Percentiles rank a stretch among this genome's conserved stretches.
phyloP scores from a whole-genome alignment of 2,329 filamentous ascomycete genomes.

The Thielaviopsis punctulata region DNA sequence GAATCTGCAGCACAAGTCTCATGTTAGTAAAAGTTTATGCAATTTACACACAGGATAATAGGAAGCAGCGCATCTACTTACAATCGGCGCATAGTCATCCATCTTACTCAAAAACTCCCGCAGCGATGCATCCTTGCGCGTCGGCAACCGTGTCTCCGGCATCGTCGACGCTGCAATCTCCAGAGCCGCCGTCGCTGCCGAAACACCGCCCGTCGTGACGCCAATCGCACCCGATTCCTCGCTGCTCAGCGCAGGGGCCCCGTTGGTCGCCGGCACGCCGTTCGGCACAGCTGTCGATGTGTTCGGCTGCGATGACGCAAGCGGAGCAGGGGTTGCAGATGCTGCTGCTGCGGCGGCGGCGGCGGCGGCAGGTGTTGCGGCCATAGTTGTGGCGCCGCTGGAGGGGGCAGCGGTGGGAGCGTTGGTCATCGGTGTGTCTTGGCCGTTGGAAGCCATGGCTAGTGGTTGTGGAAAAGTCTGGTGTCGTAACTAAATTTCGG shows the following conservation, averaged over 20 bases:
- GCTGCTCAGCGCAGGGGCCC: slow-evolving; percentile 59
- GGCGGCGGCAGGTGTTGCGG: background rate
- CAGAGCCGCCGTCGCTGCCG: slow-evolving; percentile 23
- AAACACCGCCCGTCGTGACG: slow-evolving; percentile 19
- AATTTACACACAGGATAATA: no score
- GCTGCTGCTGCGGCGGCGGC: slow-evolving; percentile 19
- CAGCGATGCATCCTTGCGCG: slow-evolving; percentile 80
- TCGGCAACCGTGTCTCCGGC: slow-evolving; percentile 47
- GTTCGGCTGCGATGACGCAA: slow-evolving; percentile 36
- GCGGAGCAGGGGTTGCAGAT: slow-evolving; percentile 28
- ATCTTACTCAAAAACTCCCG: slow-evolving; percentile 91
- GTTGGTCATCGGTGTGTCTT: background rate
- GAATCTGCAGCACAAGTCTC: slow-evolving; percentile 44
- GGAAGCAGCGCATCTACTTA: slow-evolving; percentile 28
- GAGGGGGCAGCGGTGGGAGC: background rate
- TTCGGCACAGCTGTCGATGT: slow-evolving; percentile 57
- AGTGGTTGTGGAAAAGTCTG: background rate
- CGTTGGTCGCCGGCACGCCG: slow-evolving; percentile 44
- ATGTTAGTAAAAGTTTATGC: background rate
- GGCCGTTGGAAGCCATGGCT: background rate
- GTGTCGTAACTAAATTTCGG: background rate
- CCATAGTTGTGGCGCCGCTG: background rate
- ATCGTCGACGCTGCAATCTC: slow-evolving; percentile 25
- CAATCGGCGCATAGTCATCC: slow-evolving; percentile 95
- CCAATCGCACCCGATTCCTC: slow-evolving; percentile 28